phyloP scores from a whole-genome alignment of 2,329 filamentous ascomycete genomes.

The Ophiostoma sp. region DNA sequence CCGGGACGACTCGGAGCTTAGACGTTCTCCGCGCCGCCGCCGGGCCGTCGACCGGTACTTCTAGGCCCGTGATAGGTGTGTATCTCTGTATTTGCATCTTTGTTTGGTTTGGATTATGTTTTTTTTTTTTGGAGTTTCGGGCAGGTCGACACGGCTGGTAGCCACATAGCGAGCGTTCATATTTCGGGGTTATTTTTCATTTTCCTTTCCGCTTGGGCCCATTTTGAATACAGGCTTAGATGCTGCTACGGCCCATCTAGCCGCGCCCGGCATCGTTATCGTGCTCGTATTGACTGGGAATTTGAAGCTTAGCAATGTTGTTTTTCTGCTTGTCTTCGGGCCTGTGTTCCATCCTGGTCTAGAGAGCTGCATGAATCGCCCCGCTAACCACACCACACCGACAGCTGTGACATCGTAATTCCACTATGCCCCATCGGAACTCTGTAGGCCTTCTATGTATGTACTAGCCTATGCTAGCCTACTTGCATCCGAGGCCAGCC shows the following conservation, averaged over 20 bases:
- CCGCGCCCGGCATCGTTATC: neutral
- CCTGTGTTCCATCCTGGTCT: neutral
- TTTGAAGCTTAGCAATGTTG: neutral
- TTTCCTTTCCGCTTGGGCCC: neutral
- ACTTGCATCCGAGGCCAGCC: neutral
- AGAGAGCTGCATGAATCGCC: conserved; percentile 11
- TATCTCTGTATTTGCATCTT: neutral
- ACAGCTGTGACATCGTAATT: neutral
- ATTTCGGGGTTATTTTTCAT: neutral
- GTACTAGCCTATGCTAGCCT: neutral
- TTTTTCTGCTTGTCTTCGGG: neutral
- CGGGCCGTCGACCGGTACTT: conserved; percentile 13
- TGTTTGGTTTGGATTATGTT: neutral
- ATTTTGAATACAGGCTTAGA: neutral
- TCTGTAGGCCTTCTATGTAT: neutral
- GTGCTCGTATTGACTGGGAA: neutral
- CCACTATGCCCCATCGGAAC: neutral
- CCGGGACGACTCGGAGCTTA: conserved; percentile 22
- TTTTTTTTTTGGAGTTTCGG: neutral
- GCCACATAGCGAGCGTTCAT: neutral
- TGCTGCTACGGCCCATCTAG: neutral
- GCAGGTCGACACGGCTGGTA: neutral
- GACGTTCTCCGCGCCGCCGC: conserved; percentile 28
- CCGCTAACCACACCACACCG: conserved; percentile 2
- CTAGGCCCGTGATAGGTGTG: neutral